Evolutionary conservation across 305 asterid species (phyloP).

Genomic region (Fraxinus paxiana): DNA sequence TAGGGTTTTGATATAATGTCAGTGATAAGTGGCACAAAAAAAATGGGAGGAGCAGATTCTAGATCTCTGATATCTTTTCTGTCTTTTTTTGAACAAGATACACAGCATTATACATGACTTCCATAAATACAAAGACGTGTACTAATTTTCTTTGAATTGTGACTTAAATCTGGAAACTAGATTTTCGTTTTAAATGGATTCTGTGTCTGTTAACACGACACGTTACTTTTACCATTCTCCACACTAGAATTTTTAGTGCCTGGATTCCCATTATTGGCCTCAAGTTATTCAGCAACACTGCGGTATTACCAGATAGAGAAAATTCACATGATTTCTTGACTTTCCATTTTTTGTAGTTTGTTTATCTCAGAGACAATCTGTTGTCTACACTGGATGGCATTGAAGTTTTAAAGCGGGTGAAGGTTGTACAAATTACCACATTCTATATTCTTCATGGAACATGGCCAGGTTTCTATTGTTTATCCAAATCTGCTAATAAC

Average conservation of each 20-base stretch:
- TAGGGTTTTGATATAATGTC: neutral
- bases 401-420: slow-evolving; percentile 82
- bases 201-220: neutral
- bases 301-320: slow-evolving; percentile 9
- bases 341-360: slow-evolving; percentile 62
- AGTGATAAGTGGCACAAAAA: neutral
- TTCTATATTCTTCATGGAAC: slow-evolving; percentile 14
- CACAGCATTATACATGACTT: neutral
- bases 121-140: neutral
- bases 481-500: slow-evolving; percentile 13
- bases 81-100: neutral
- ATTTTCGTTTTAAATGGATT: neutral
- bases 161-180: neutral
- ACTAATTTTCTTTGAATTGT: neutral
- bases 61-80: neutral
- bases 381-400: slow-evolving; percentile 86
- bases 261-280: neutral
- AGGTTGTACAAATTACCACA: slow-evolving; percentile 49
- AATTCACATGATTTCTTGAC: slow-evolving; percentile 13
- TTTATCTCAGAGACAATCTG: slow-evolving; percentile 94
- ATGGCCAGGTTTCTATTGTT: slow-evolving; percentile 16
- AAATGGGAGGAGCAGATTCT: neutral
- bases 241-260: neutral
- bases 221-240: slow-evolving; percentile 3
- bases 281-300: slow-evolving; percentile 6